Conservation (phyloP, 306 rosid genomes). For the Calophaca sinica region DNA sequence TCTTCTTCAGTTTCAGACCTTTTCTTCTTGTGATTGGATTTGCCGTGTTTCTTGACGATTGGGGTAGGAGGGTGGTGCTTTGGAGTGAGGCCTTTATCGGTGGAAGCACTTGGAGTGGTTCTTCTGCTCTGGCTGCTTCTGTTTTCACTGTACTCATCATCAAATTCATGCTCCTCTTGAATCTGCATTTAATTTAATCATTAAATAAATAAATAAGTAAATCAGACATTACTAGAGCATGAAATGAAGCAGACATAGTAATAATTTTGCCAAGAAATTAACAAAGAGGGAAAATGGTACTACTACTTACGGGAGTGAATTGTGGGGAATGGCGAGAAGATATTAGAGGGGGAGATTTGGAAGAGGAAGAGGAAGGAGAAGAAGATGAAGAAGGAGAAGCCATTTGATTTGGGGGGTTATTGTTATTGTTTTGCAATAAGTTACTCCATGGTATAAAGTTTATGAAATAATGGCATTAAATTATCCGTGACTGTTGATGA, state of each 20-base stretch:
- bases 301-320: conserved; percentile 53
- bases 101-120: conserved; percentile 47
- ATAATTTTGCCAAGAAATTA: neutral
- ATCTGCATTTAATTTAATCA: conserved; percentile 58
- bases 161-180: conserved; percentile 71
- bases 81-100: conserved; percentile 43
- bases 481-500: conserved; percentile 9
- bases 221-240: too few species aligned
- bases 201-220: too few species aligned
- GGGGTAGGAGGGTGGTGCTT: conserved; percentile 62
- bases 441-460: too few species aligned
- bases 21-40: conserved; percentile 55
- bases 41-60: conserved; percentile 35
- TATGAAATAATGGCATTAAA: neutral
- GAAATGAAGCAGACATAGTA: neutral
- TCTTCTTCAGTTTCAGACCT: conserved; percentile 64
- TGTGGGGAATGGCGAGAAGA: conserved; percentile 59
- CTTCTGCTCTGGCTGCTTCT: conserved; percentile 48
- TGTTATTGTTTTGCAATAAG: neutral
- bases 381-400: conserved; percentile 44
- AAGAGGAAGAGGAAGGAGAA: conserved; percentile 34
- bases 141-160: conserved; percentile 47
- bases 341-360: conserved; percentile 52
- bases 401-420: conserved; percentile 1
- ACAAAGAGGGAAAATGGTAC: neutral